Conservation (phyloP, 495 filamentous ascomycete genomes). For the Xanthoparmelia taractica region DNA sequence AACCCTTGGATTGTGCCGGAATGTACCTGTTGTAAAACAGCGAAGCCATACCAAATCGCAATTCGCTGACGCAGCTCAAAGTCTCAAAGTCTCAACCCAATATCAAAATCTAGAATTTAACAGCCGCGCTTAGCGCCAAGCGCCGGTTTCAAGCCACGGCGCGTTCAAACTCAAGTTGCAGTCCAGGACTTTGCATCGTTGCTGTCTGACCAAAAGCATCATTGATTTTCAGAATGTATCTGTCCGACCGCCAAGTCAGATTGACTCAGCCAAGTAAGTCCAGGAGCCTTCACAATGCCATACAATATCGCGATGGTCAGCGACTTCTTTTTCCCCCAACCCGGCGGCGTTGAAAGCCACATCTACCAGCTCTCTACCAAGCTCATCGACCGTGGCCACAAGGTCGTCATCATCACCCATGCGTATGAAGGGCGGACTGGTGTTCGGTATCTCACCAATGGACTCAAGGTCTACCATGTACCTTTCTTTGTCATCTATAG, state of each 20-base stretch:
- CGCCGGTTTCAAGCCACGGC: neutral
- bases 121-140: slow-evolving; percentile 3
- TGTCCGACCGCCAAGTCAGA: neutral
- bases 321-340: slow-evolving; percentile 98
- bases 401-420: slow-evolving; percentile 96
- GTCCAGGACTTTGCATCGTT: neutral
- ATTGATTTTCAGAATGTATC: neutral
- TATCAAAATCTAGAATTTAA: neutral
- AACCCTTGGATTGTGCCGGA: slow-evolving; percentile 29
- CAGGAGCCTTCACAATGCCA: slow-evolving; percentile 39
- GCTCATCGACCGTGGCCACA: slow-evolving; percentile 93
- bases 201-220: too few species aligned
- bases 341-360: slow-evolving; percentile 91
- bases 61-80: neutral
- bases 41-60: slow-evolving; percentile 29
- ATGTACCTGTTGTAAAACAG: slow-evolving; percentile 45
- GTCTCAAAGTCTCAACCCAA: neutral
- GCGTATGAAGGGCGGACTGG: slow-evolving; percentile 87
- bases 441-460: slow-evolving; percentile 95
- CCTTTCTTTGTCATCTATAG: slow-evolving; percentile 94
- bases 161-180: neutral
- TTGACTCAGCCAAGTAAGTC: neutral
- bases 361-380: slow-evolving; percentile 97
- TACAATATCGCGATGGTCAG: slow-evolving; percentile 91
- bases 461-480: slow-evolving; percentile 95